phyloP scores from a whole-genome alignment of 164 flowering plant genomes.

The Berberis vulgaris region DNA sequence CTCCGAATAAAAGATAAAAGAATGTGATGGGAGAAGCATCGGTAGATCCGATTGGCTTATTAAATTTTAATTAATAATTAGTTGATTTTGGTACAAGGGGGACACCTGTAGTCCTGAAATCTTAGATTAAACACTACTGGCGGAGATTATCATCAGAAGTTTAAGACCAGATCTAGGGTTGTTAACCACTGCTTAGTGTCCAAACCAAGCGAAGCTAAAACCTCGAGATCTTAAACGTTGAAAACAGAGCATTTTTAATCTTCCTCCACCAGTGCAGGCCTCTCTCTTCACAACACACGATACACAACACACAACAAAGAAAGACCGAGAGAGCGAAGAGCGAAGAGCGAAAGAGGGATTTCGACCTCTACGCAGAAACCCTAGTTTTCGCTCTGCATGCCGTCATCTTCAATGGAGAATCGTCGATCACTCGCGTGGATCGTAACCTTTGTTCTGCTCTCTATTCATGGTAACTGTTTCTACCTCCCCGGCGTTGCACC shows the following conservation, averaged over 20 bases:
- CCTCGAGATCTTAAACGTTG: not conserved
- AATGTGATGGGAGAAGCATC: too few relatives aligned
- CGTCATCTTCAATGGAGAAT: not conserved
- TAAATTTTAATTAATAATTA: too few relatives aligned
- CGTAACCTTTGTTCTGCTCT: conserved; percentile 24
- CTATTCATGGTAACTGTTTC: conserved; percentile 41
- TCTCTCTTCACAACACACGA: not conserved
- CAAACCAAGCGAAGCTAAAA: conserved; percentile 4
- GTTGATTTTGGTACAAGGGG: too few relatives aligned
- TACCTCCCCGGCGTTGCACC: conserved; percentile 88
- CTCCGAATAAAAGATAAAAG: too few relatives aligned
- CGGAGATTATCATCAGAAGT: not conserved
- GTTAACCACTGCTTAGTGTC: conserved; percentile 2
- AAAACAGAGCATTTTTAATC: not conserved
- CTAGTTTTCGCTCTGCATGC: conserved; percentile 6
- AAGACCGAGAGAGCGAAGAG: conserved; percentile 7
- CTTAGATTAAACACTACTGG: not conserved
- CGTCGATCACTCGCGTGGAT: conserved; percentile 8
- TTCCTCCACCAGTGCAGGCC: not conserved
- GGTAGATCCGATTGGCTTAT: too few relatives aligned
- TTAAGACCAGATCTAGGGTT: not conserved
- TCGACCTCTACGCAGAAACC: not conserved
- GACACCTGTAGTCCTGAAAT: too few relatives aligned
- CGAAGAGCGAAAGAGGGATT: conserved; percentile 7
- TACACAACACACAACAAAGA: not conserved